These are phyloP conservation scores for Phytophthora tubulina DNA, from an alignment of 352 stramenopile species.

Conservation along the genomic window DNA sequence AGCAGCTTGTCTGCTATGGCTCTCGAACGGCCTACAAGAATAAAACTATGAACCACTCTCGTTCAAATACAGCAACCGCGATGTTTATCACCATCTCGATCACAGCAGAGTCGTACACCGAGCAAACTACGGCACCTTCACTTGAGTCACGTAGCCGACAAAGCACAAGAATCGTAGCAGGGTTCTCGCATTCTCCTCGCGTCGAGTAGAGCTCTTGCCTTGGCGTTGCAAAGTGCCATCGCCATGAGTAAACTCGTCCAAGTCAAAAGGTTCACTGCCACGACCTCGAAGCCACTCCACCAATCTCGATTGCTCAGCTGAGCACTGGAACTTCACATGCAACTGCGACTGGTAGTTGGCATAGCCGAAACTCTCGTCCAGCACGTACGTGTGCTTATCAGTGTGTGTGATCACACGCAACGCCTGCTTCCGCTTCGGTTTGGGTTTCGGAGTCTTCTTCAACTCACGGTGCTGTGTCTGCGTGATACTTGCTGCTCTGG, in stretches of 20 bases:
- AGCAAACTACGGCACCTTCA: slow-evolving; percentile 33
- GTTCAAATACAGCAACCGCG: not conserved
- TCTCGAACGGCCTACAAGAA: not conserved
- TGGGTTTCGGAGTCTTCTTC: slow-evolving; percentile 44
- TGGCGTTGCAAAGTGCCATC: not conserved
- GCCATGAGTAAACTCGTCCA: slow-evolving; percentile 35
- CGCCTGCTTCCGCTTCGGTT: slow-evolving; percentile 42
- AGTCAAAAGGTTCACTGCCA: slow-evolving; percentile 32
- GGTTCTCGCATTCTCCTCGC: slow-evolving; percentile 46
- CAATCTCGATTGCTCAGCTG: slow-evolving; percentile 49
- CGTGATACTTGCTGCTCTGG: not conserved
- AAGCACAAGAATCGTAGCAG: slow-evolving; percentile 64
- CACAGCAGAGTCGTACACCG: too few relatives aligned
- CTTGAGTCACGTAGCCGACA: slow-evolving; percentile 54
- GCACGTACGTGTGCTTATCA: slow-evolving; percentile 41
- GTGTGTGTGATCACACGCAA: not conserved
- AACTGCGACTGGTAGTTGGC: slow-evolving; percentile 38
- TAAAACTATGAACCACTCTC: too few relatives aligned
- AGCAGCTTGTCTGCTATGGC: too few relatives aligned
- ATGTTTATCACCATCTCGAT: not conserved
- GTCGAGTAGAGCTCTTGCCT: slow-evolving; percentile 15
- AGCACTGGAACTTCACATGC: slow-evolving; percentile 65
- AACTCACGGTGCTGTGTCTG: slow-evolving; percentile 41
- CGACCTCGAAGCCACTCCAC: slow-evolving; percentile 63
- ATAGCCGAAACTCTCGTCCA: slow-evolving; percentile 50